phyloP scores from a whole-genome alignment of 441 rosid species.

The Capsella rubella region DNA sequence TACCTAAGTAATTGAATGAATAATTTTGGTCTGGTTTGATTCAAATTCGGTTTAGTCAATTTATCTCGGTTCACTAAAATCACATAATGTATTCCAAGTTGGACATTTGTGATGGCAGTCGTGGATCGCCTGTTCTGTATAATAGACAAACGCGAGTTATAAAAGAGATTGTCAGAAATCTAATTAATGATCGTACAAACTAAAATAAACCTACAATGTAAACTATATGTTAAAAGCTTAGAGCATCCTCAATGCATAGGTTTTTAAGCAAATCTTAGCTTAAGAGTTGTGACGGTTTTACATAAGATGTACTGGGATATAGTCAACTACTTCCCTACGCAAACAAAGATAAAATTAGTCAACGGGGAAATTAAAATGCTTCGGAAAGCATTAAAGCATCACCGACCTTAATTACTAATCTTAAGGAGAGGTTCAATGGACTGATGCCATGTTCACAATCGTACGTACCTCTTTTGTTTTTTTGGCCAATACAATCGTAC shows the following conservation, averaged over 20 bases:
- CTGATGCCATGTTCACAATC: slow-evolving; percentile 17
- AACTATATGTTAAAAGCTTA: background rate
- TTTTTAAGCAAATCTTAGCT: too few relatives aligned
- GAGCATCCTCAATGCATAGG: too few relatives aligned
- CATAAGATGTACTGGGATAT: background rate
- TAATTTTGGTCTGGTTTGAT: background rate
- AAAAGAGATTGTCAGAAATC: slow-evolving; percentile 15
- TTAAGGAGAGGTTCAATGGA: slow-evolving; percentile 27
- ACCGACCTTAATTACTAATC: slow-evolving; percentile 10
- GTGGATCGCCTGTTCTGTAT: background rate
- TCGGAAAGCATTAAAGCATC: slow-evolving; percentile 23
- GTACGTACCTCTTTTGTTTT: background rate
- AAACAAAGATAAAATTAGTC: slow-evolving; percentile 9
- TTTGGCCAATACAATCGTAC: background rate
- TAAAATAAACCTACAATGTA: background rate
- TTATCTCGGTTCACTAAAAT: background rate
- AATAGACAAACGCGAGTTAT: slow-evolving; percentile 13
- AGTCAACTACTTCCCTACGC: slow-evolving; percentile 30
- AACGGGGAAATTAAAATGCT: slow-evolving; percentile 17
- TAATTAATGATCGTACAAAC: slow-evolving; percentile 22
- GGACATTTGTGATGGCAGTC: slow-evolving; percentile 1
- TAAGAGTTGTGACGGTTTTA: too few relatives aligned
- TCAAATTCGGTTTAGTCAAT: background rate
- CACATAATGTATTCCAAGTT: background rate
- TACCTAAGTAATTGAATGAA: background rate